Conservation (phyloP, 2,329 filamentous ascomycete genomes). For the Ceratocystis colombiana region DNA sequence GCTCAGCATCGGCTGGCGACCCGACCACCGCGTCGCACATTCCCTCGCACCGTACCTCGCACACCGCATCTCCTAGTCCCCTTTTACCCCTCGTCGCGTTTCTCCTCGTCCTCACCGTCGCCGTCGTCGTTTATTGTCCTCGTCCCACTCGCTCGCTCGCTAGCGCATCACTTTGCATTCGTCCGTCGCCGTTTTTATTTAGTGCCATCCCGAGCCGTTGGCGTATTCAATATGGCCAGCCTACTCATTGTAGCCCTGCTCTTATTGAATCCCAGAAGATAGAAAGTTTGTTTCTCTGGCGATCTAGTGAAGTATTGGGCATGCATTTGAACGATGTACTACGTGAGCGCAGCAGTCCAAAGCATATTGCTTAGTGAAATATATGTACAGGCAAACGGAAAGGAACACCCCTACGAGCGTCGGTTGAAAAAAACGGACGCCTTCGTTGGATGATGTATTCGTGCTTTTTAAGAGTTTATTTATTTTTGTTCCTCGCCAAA, state of each 20-base stretch:
- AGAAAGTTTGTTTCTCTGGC: conserved; percentile 5
- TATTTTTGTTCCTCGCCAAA: not conserved
- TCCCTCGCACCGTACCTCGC: conserved; percentile 9
- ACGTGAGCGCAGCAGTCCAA: conserved; percentile 17
- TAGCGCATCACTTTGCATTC: conserved; percentile 13
- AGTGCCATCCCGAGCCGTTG: conserved; percentile 14
- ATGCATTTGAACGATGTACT: conserved; percentile 17
- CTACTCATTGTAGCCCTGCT: conserved; percentile 13
- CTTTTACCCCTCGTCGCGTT: conserved; percentile 4
- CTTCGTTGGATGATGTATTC: not conserved
- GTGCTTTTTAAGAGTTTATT: conserved; percentile 4
- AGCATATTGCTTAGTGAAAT: conserved; percentile 10
- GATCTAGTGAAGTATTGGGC: conserved; percentile 24
- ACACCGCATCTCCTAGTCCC: conserved; percentile 6
- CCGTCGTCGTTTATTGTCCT: conserved; percentile 16
- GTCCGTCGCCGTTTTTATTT: conserved; percentile 14
- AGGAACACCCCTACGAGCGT: not conserved
- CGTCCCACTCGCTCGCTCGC: conserved; percentile 6
- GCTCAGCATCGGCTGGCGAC: conserved; percentile 11
- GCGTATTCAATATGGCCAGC: not conserved
- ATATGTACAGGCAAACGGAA: conserved; percentile 10
- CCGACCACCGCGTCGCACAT: conserved; percentile 13
- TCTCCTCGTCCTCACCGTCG: conserved; percentile 9
- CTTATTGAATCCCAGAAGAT: not conserved
- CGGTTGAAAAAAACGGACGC: not conserved